Evolutionary conservation across 192 early-diverging fungal genomes (phyloP), one percentile per base, ranked within the genome.

Genomic region (Umbelopsis isabellina): DNA sequence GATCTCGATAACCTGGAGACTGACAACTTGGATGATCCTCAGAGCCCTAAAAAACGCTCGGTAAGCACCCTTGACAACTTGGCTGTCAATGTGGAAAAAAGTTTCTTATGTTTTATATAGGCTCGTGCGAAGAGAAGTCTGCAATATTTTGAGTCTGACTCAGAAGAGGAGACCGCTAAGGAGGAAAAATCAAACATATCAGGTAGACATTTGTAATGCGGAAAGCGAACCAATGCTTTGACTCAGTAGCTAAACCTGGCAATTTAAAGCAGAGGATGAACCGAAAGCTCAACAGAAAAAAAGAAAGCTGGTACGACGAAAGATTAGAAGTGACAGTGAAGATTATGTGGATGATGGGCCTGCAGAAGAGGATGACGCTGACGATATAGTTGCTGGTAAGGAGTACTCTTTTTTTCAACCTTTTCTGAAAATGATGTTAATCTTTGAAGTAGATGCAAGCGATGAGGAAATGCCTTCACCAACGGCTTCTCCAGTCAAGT

Each of bases 291-390:
- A 51, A 30, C 30, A 37, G 46, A 49, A 65, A 13, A 41, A 49
- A 25, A 67, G 35, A 46, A 48, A 49, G 50, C 65, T 46, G 16
- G 83, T 88, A 9, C 79, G 65, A 49, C 69, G 83, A 4, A 79
- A 67, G 8, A 18, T 66, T 27, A 69, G 49, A 2, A 61, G 45
- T 45, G 72, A 55, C 13, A 65, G 67, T 41, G 70, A 71, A 45
- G 46, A 75, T 1, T 71, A 74, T 23, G 30, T 65, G 30, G 71
- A 73, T 74, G 55, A 58, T 69, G 53, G 71, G 33, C 52, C 52
- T 9, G 33, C 61, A 23, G 75, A 72, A 27, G 78, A 76, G 2
- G 73, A 70, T 8, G 66, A 47, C 2, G 30, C 4, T 1, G 46
- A 72, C 12, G 33, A 25, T 16, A 71, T 69, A 18, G 30, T 61